phyloP scores from a whole-genome alignment of 1,284 basidiomycete species.

The Naganishia liquefaciens region DNA sequence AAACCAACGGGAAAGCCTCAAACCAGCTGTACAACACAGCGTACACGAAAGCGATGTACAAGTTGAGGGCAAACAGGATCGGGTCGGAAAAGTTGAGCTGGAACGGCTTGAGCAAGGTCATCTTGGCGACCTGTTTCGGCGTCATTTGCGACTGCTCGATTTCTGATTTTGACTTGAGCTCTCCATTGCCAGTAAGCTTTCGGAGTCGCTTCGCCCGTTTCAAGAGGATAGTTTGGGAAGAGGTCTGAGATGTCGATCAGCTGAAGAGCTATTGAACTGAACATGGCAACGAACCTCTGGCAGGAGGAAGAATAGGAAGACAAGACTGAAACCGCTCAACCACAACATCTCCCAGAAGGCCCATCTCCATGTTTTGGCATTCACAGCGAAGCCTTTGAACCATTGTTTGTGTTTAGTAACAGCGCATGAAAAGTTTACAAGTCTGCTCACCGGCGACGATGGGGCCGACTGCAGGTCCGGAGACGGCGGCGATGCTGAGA shows the following conservation, averaged over 20 bases:
- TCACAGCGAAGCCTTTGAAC: constrained; percentile 33
- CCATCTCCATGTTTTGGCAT: constrained; percentile 46
- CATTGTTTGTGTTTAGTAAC: no score
- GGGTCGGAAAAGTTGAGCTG: constrained; percentile 44
- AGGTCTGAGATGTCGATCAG: constrained; percentile 44
- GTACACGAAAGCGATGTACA: constrained; percentile 36
- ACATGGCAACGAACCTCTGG: constrained; percentile 44
- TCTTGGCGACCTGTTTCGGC: constrained; percentile 32
- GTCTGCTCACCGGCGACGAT: constrained; percentile 13
- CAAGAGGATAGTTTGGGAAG: constrained; percentile 47
- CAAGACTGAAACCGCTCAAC: constrained; percentile 34
- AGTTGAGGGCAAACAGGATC: constrained; percentile 44
- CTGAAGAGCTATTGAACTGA: constrained; percentile 27
- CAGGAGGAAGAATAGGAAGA: constrained; percentile 39
- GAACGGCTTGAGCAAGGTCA: constrained; percentile 41
- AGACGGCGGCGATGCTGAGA: constrained; percentile 22
- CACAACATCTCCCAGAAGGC: constrained; percentile 39
- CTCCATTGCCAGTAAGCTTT: constrained; percentile 48
- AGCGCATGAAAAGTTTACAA: not conserved
- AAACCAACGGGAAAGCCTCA: constrained; percentile 42
- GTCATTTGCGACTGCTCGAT: constrained; percentile 37
- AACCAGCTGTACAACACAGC: constrained; percentile 28
- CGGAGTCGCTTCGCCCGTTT: constrained; percentile 50
- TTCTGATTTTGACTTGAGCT: constrained; percentile 43
- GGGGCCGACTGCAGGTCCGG: constrained; percentile 41